Conservation (phyloP, 1,139 yeast species). For the Wickerhamiella pararugosa region DNA sequence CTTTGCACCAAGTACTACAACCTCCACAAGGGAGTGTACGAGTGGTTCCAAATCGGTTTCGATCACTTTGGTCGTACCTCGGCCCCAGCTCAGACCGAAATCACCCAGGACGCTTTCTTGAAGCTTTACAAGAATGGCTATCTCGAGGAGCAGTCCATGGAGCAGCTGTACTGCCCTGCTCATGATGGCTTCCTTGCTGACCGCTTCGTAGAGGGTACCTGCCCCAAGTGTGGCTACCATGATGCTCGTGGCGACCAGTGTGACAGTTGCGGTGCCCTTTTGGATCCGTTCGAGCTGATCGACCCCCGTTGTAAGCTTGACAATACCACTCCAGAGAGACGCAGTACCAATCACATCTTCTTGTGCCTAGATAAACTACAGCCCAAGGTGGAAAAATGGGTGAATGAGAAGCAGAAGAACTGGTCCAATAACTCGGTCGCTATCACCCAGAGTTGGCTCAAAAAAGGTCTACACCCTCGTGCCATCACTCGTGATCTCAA, state of each 20-base stretch:
- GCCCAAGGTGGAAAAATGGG: conserved; percentile 59
- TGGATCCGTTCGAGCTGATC: conserved; percentile 85
- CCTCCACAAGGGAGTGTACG: conserved; percentile 77
- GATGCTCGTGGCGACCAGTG: conserved; percentile 99
- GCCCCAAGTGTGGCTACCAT: conserved; percentile 87
- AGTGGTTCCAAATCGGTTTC: conserved; percentile 93
- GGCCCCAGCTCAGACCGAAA: conserved; percentile 78
- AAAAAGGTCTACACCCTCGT: conserved; percentile 84
- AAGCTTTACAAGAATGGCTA: conserved; percentile 58
- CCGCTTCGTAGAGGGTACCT: conserved; percentile 91
- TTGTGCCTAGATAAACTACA: conserved; percentile 73
- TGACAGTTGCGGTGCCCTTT: conserved; percentile 82
- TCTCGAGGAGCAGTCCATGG: conserved; percentile 75
- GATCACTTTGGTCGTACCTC: conserved; percentile 96
- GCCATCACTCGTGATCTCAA: conserved; percentile 92
- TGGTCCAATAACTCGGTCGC: conserved; percentile 89
- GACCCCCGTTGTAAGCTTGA: conserved; percentile 94
- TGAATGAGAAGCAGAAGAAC: conserved; percentile 48
- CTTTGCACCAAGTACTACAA: conserved; percentile 81
- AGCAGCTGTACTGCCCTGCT: conserved; percentile 79
- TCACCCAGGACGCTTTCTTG: conserved; percentile 83
- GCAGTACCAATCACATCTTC: conserved; percentile 74
- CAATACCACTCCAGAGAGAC: conserved; percentile 61
- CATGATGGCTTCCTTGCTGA: conserved; percentile 91
- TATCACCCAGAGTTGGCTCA: conserved; percentile 85